phyloP scores from a whole-genome alignment of 176 grass and related monocot species.

The Rhynchospora pubera region DNA sequence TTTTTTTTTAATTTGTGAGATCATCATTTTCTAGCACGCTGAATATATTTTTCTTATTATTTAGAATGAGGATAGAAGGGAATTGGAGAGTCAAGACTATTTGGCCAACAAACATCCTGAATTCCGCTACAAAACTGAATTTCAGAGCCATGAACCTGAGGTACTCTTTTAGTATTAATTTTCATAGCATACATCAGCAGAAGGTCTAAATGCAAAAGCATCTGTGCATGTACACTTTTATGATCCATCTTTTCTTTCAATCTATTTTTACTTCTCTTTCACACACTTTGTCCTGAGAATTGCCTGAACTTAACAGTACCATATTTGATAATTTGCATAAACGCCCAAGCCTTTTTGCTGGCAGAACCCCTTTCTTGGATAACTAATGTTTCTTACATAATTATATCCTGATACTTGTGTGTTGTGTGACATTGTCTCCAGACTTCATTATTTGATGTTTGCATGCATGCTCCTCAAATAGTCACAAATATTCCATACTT shows the following conservation, averaged over 20 bases:
- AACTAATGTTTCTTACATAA: not conserved
- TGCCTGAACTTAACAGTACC: not conserved
- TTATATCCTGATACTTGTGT: not conserved
- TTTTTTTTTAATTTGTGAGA: too few relatives aligned
- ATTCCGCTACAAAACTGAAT: conserved; percentile 86
- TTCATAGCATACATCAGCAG: not conserved
- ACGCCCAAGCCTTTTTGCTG: not conserved
- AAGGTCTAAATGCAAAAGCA: not conserved
- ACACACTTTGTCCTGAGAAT: not conserved
- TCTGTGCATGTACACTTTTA: not conserved
- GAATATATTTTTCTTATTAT: conserved; percentile 16
- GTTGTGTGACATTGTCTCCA: not conserved
- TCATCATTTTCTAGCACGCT: not conserved
- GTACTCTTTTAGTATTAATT: conserved; percentile 20
- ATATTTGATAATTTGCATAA: conserved; percentile 10
- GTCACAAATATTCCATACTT: not conserved
- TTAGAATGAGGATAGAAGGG: conserved; percentile 51
- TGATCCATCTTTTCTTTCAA: not conserved
- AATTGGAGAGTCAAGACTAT: conserved; percentile 83
- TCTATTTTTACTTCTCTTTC: not conserved
- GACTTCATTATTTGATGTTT: not conserved
- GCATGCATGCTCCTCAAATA: not conserved
- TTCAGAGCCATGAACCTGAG: conserved; percentile 94
- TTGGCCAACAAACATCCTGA: conserved; percentile 49
- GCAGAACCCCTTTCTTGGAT: not conserved